Percentiles rank a stretch among this genome's conserved stretches.
Conservation (phyloP, 176 grass and related monocot species). For the barley (Hordeum vulgare) region MorexV3_pseudomolecules_assembly NC_058522.1:545557861-545558360, state of each 20-base stretch:
- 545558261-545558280: background rate
- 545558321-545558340: background rate
- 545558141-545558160: constrained; percentile 56
- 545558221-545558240: background rate
- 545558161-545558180: constrained; percentile 14
- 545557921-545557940: constrained; percentile 97
- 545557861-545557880: constrained; percentile 95
- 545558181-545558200: background rate
- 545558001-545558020: background rate
- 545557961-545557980: constrained; percentile 66
- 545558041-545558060: constrained; percentile 27
- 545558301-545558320: background rate
- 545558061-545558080: constrained; percentile 89
- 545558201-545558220: background rate
- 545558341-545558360: background rate
- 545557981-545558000: background rate
- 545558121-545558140: constrained; percentile 85
- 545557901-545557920: constrained; percentile 99
- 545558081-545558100: constrained; percentile 84
- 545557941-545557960: constrained; percentile 98
- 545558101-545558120: constrained; percentile 89
- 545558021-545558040: background rate
- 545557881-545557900: constrained; percentile 94
- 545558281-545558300: background rate
- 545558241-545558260: background rate